Percentiles rank a stretch among this genome's conserved stretches.
Evolutionary conservation across 2,329 filamentous ascomycete species (phyloP).

Genomic region (Colletotrichum lini): DNA sequence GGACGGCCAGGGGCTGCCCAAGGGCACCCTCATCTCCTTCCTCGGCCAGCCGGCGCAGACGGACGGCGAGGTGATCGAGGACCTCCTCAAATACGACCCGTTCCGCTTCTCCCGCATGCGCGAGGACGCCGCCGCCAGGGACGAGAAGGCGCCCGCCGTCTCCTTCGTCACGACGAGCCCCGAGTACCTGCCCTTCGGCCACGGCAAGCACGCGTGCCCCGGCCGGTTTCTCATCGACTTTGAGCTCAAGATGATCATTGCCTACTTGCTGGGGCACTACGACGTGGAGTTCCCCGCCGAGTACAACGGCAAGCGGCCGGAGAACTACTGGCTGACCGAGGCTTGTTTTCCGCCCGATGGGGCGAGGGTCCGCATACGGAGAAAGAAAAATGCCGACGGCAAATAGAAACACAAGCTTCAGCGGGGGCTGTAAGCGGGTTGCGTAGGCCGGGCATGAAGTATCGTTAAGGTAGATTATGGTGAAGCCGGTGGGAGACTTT

Average conservation of each 20-base stretch:
- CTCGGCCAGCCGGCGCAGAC: constrained; percentile 50
- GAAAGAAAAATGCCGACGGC: background rate
- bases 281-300: constrained; percentile 39
- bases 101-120: constrained; percentile 57
- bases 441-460: too few species aligned
- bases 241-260: constrained; percentile 51
- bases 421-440: too few species aligned
- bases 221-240: constrained; percentile 51
- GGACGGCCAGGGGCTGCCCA: constrained; percentile 51
- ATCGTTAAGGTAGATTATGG: too few species aligned
- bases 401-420: background rate
- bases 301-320: constrained; percentile 38
- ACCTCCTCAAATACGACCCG: constrained; percentile 56
- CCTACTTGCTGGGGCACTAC: constrained; percentile 38
- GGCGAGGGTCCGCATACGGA: constrained; percentile 35
- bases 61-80: constrained; percentile 50
- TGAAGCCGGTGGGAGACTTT: background rate
- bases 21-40: constrained; percentile 52
- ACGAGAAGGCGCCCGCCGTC: constrained; percentile 42
- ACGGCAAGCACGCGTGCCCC: constrained; percentile 53
- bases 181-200: constrained; percentile 53
- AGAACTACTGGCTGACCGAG: constrained; percentile 41
- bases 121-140: constrained; percentile 46
- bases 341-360: constrained; percentile 22
- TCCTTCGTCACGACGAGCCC: constrained; percentile 51